phyloP scores from a whole-genome alignment of 1,139 yeast genomes.

The Suhomyces guaymorum region DNA sequence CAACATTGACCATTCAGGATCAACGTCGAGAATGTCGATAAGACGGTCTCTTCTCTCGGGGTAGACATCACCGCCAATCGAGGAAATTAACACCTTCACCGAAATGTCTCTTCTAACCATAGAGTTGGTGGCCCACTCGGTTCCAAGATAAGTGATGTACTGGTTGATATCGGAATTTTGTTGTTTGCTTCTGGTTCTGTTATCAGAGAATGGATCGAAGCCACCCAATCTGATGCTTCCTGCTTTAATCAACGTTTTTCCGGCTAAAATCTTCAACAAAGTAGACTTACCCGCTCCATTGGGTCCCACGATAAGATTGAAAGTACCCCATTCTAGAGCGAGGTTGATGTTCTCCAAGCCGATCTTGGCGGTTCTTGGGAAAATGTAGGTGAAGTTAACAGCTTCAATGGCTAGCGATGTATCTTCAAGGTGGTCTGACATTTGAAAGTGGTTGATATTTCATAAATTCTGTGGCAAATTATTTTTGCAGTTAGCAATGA shows the following conservation, averaged over 20 bases:
- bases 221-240: slow-evolving; percentile 76
- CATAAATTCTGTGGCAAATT: slow-evolving; percentile 1
- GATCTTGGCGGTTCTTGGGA: slow-evolving; percentile 59
- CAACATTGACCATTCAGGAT: slow-evolving; percentile 90
- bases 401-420: slow-evolving; percentile 60
- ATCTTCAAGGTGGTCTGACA: slow-evolving; percentile 13
- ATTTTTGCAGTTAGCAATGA: neutral
- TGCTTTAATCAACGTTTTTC: slow-evolving; percentile 78
- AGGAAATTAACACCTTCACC: slow-evolving; percentile 71
- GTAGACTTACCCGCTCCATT: slow-evolving; percentile 98
- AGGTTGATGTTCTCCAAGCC: slow-evolving; percentile 69
- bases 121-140: slow-evolving; percentile 96
- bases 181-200: slow-evolving; percentile 40
- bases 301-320: slow-evolving; percentile 84
- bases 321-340: slow-evolving; percentile 65
- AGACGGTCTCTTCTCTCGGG: slow-evolving; percentile 76
- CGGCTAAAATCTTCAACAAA: slow-evolving; percentile 77
- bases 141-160: slow-evolving; percentile 77
- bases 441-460: too few species aligned
- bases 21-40: slow-evolving; percentile 77
- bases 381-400: slow-evolving; percentile 64
- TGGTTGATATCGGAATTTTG: slow-evolving; percentile 48
- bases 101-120: slow-evolving; percentile 89
- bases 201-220: slow-evolving; percentile 79
- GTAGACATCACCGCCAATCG: slow-evolving; percentile 79